Percentiles rank a stretch among this genome's conserved stretches.
phyloP scores from a whole-genome alignment of 2,329 filamentous ascomycete species.

The Phaeosphaeriaceae sp. region DNA sequence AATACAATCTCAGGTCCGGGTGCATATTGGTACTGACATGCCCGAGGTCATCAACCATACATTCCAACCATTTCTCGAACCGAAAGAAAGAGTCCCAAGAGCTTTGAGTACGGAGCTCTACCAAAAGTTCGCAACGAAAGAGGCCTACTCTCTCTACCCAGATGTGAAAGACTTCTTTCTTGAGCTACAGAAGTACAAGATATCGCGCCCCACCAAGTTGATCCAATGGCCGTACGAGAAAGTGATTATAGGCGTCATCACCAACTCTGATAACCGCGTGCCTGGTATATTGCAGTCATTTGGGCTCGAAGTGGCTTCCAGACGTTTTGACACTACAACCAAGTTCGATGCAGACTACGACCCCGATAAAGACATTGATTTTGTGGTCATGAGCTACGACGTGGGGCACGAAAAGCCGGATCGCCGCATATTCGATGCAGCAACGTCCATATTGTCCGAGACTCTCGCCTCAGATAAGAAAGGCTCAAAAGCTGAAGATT shows the following conservation, averaged over 20 bases:
- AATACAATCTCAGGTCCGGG: not conserved
- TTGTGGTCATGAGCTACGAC: slow-evolving; percentile 69
- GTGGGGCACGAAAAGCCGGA: slow-evolving; percentile 68
- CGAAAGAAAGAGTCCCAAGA: slow-evolving; percentile 49
- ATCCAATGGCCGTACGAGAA: slow-evolving; percentile 45
- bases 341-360: slow-evolving; percentile 29
- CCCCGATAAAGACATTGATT: slow-evolving; percentile 56
- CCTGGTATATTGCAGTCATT: slow-evolving; percentile 61
- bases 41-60: slow-evolving; percentile 62
- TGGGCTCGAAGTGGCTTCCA: slow-evolving; percentile 55
- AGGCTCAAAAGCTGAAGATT: slow-evolving; percentile 18
- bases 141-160: slow-evolving; percentile 60
- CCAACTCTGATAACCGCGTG: slow-evolving; percentile 70
- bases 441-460: slow-evolving; percentile 53
- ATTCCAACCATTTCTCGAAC: slow-evolving; percentile 34
- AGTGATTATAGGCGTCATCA: slow-evolving; percentile 64
- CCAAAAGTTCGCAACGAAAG: slow-evolving; percentile 59
- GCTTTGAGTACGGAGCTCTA: slow-evolving; percentile 59
- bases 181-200: slow-evolving; percentile 41
- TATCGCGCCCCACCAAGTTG: not conserved
- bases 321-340: slow-evolving; percentile 17
- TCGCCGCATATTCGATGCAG: slow-evolving; percentile 62
- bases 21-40: not conserved
- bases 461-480: slow-evolving; percentile 32
- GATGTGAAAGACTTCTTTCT: slow-evolving; percentile 57